Percentiles rank a stretch among this genome's conserved stretches.
Evolutionary conservation across 768 basidiomycete genomes (phyloP).

Genomic region (Leccinum imitatum): DNA sequence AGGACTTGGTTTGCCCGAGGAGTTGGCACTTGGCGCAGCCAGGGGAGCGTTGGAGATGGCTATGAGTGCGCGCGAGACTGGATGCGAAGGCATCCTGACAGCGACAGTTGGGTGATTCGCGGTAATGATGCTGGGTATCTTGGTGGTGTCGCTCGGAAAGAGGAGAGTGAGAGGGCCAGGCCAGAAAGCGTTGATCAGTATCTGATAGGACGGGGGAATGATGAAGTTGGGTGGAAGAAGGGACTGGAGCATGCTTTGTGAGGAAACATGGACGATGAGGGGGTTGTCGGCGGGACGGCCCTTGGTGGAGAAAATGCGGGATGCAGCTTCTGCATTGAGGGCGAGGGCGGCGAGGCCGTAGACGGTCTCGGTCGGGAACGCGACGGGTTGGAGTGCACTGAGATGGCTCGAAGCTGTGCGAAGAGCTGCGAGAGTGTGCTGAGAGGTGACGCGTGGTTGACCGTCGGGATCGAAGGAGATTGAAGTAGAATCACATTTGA

Average conservation of each 20-base stretch:
- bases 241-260: slow-evolving; percentile 71
- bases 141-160: slow-evolving; percentile 67
- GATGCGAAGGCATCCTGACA: slow-evolving; percentile 92
- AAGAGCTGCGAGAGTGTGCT: slow-evolving; percentile 54
- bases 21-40: slow-evolving; percentile 94
- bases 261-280: slow-evolving; percentile 94
- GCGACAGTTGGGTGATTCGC: slow-evolving; percentile 82
- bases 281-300: slow-evolving; percentile 95
- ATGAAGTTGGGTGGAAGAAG: slow-evolving; percentile 68
- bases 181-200: slow-evolving; percentile 86
- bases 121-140: slow-evolving; percentile 74
- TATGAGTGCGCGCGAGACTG: slow-evolving; percentile 88
- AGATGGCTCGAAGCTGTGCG: slow-evolving; percentile 53
- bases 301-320: slow-evolving; percentile 83
- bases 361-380: slow-evolving; percentile 97
- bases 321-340: slow-evolving; percentile 57
- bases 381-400: slow-evolving; percentile 57
- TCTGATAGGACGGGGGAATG: slow-evolving; percentile 64
- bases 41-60: slow-evolving; percentile 70
- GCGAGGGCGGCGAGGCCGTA: slow-evolving; percentile 96
- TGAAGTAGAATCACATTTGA: slow-evolving; percentile 61
- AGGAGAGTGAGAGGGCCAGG: slow-evolving; percentile 92
- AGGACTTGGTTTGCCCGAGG: slow-evolving; percentile 91
- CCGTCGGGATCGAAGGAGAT: slow-evolving; percentile 55
- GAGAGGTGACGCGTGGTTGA: slow-evolving; percentile 47